Evolutionary conservation across 768 basidiomycete species (phyloP).

Genomic region (Boletellus ananiceps): DNA sequence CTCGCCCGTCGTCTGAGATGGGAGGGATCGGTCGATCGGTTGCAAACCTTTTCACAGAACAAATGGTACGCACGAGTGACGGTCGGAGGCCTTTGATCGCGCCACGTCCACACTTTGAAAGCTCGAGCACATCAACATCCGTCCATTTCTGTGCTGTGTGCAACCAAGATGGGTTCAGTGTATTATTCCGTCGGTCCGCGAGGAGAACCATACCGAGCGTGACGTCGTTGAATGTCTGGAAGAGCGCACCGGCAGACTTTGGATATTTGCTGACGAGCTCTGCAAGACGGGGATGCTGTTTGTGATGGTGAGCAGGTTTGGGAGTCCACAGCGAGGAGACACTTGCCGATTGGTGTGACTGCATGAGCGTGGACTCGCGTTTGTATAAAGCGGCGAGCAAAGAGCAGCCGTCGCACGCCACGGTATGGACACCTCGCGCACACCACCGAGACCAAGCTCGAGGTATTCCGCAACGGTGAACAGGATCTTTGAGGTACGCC

Average conservation of each 20-base stretch:
- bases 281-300: slow-evolving; percentile 45
- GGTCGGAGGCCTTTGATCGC: slow-evolving; percentile 58
- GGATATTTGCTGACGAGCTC: slow-evolving; percentile 58
- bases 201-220: slow-evolving; percentile 44
- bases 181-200: not conserved
- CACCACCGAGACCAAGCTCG: slow-evolving; percentile 33
- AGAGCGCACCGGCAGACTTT: slow-evolving; percentile 51
- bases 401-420: not conserved
- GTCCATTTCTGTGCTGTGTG: slow-evolving; percentile 67
- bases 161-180: not conserved
- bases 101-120: slow-evolving; percentile 48
- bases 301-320: slow-evolving; percentile 2
- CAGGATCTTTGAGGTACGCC: slow-evolving; percentile 44
- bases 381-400: no score
- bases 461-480: slow-evolving; percentile 45
- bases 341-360: slow-evolving; percentile 25
- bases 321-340: not conserved
- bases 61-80: slow-evolving; percentile 38
- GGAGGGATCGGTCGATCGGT: not conserved
- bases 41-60: not conserved
- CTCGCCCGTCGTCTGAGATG: slow-evolving; percentile 37
- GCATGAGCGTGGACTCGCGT: slow-evolving; percentile 8
- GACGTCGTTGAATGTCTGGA: slow-evolving; percentile 76
- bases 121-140: slow-evolving; percentile 58
- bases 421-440: slow-evolving; percentile 15